Percentiles rank a stretch among this genome's conserved stretches.
Evolutionary conservation across 192 early-diverging fungal genomes (phyloP).

Genomic region (Coemansia sp.): DNA sequence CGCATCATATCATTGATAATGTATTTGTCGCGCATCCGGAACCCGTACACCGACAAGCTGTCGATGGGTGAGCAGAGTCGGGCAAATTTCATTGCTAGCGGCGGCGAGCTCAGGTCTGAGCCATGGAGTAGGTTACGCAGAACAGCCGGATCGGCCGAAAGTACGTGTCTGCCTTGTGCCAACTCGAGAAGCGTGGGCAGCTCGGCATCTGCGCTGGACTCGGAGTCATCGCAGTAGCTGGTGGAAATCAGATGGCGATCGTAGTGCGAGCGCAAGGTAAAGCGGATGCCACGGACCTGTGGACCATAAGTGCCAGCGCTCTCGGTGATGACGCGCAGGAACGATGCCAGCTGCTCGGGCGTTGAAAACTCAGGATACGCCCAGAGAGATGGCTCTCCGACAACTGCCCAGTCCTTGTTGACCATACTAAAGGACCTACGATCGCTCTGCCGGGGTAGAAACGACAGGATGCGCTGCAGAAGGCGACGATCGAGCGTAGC

Average conservation of each 20-base stretch:
- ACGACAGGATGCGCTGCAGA: conserved; percentile 36
- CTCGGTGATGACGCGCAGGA: conserved; percentile 24
- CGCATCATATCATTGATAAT: conserved; percentile 35
- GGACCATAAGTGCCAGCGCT: conserved; percentile 22
- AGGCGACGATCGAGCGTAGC: conserved; percentile 34
- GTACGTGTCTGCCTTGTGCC: conserved; percentile 37
- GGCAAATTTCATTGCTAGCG: conserved; percentile 38
- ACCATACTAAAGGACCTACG: conserved; percentile 37
- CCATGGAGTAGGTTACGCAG: conserved; percentile 43
- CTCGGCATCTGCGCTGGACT: conserved; percentile 20
- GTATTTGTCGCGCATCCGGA: conserved; percentile 43
- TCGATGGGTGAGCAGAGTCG: conserved; percentile 46
- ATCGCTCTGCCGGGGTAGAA: conserved; percentile 38
- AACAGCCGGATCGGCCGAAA: conserved; percentile 29
- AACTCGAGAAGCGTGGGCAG: conserved; percentile 37
- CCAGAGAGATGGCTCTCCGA: conserved; percentile 34
- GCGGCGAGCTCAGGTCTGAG: conserved; percentile 38
- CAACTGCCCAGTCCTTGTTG: conserved; percentile 40
- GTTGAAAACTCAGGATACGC: conserved; percentile 41
- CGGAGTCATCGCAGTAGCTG: conserved; percentile 17
- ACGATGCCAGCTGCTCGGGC: conserved; percentile 37
- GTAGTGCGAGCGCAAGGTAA: conserved; percentile 43
- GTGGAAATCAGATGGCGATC: conserved; percentile 32
- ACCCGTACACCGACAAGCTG: conserved; percentile 41
- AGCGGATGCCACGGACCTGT: conserved; percentile 40